A percentile compares a stretch with the other conserved stretches of the same genome.
These are phyloP conservation scores for Geum urbanum DNA, from an alignment of 306 rosid species.

Conservation along the genomic window DNA sequence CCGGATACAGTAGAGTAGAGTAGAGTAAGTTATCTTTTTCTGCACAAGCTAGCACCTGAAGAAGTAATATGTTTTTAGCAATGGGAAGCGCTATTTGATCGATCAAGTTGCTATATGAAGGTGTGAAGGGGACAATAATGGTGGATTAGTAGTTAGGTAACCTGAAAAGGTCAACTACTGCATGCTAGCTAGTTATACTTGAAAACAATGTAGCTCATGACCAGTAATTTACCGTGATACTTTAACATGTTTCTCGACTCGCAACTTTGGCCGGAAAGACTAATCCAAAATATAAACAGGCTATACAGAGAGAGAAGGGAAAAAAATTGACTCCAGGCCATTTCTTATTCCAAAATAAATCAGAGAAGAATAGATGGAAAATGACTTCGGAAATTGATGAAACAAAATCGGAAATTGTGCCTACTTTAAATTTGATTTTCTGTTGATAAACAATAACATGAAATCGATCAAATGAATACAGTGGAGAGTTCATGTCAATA, in stretches of 20 bases:
- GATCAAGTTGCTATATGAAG: background rate
- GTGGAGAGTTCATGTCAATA: background rate
- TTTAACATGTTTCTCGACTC: background rate
- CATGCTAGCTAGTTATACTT: background rate
- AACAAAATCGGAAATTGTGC: too few species aligned
- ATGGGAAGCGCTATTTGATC: background rate
- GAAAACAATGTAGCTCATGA: background rate
- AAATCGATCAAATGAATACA: background rate
- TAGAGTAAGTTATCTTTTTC: too few species aligned
- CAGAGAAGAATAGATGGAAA: too few species aligned
- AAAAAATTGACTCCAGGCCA: too few species aligned
- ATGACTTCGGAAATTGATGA: too few species aligned
- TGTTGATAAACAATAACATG: background rate
- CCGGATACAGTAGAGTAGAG: too few species aligned
- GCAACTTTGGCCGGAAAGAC: background rate
- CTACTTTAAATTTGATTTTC: background rate
- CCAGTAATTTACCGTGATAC: background rate
- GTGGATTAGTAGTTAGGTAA: background rate
- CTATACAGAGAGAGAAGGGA: background rate
- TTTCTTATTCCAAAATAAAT: too few species aligned
- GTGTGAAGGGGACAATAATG: background rate
- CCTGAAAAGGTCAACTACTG: background rate
- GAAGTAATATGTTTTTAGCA: too few species aligned
- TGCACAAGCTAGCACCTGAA: background rate
- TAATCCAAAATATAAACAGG: background rate